phyloP scores from a whole-genome alignment of 2,329 filamentous ascomycete species.

The Rutstroemia sp. region DNA sequence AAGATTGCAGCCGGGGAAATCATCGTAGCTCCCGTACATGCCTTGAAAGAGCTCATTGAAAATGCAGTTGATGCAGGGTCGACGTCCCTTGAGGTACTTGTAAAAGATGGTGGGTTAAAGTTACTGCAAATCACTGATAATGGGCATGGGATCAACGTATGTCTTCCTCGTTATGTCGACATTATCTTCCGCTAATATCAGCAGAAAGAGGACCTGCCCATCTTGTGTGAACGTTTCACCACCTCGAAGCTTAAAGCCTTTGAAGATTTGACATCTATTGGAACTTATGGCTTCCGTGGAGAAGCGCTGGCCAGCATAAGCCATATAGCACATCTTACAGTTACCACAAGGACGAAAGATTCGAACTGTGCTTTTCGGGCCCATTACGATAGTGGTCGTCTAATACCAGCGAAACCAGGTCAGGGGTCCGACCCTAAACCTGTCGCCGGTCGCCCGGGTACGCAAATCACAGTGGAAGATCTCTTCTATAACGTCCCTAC shows the following conservation, averaged over 20 bases:
- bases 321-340: slow-evolving; percentile 90
- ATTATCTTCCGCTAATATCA: slow-evolving; percentile 4
- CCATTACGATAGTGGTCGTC: slow-evolving; percentile 74
- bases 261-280: slow-evolving; percentile 83
- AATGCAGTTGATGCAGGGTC: slow-evolving; percentile 97
- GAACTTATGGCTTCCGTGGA: slow-evolving; percentile 95
- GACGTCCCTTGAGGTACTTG: slow-evolving; percentile 79
- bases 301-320: slow-evolving; percentile 97
- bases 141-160: slow-evolving; percentile 86
- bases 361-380: slow-evolving; percentile 88
- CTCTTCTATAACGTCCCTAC: slow-evolving; percentile 95
- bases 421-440: slow-evolving; percentile 81
- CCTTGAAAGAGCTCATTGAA: slow-evolving; percentile 92
- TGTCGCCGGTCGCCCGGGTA: slow-evolving; percentile 79
- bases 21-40: slow-evolving; percentile 93
- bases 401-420: slow-evolving; percentile 78
- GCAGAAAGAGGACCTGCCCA: slow-evolving; percentile 82
- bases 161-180: slow-evolving; percentile 22
- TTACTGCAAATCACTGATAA: slow-evolving; percentile 96
- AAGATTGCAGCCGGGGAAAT: slow-evolving; percentile 98
- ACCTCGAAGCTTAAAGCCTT: slow-evolving; percentile 94
- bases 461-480: slow-evolving; percentile 94
- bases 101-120: slow-evolving; percentile 93
- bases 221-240: slow-evolving; percentile 92
- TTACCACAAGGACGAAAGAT: slow-evolving; percentile 87